Evolutionary conservation across 129 eudicot species (phyloP), one percentile per base, ranked within the genome.

Genomic region (Mikania micrantha): DNA sequence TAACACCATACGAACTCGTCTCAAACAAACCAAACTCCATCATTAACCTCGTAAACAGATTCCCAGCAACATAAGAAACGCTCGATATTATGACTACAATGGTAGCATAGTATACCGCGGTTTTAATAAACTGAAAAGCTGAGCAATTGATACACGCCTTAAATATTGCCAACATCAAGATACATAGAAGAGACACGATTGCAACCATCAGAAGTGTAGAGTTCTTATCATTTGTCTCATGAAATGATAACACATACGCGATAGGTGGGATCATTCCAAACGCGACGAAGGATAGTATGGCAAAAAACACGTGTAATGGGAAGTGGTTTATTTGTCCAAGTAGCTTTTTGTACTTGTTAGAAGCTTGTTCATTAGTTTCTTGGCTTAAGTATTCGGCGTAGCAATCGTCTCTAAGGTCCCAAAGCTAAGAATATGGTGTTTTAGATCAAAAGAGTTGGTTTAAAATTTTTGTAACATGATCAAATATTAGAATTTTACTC

Each of bases 61-160:
- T 81, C 20, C 96, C 95, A 1, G 41, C 82, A 11, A 67, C 86
- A 45, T 77, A 90, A 36, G 82, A 75, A 40, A 82, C 85, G 28
- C 87, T 87, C 2, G 95, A 84, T 12, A 36, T 82, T 42, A 70
- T 38, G 13, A 76, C 22, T 21, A 79, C 25, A 21, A 2, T 22
- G 9, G 59, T 44, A 13, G 74, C 3, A 22, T 90, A 84, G 81
- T 84, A 84, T 63, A 69, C 28, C 32, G 78, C 10, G 2, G 79
- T 82, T 27, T 84, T 78, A 7, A 71, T 9, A 75, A 80, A 84
- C 64, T 6, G 47, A 22, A 17, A 49, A 31, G 68, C 39, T 19
- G 66, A 58, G n/a, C 57, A 41, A 11, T 41, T 70, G 7, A 52
- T 44, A 31, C 74, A 79, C 16, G 85, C 82, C 82, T 86, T 86